phyloP scores from a whole-genome alignment of 805 yeast genomes.

The Saturnispora gosingensis region DNA sequence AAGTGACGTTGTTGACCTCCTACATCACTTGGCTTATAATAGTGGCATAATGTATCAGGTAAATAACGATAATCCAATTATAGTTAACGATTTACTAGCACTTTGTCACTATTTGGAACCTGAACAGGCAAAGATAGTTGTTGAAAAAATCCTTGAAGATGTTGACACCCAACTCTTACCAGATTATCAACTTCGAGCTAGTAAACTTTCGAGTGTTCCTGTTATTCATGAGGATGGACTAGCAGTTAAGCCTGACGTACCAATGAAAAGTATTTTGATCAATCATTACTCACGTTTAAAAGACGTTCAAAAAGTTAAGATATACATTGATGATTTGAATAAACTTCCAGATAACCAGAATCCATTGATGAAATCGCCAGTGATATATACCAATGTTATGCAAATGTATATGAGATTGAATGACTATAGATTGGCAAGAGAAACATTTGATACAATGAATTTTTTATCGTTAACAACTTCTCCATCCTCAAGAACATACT shows the following conservation, averaged over 20 bases:
- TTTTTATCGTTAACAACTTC: conserved; percentile 56
- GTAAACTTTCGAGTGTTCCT: neutral
- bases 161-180: conserved; percentile 12
- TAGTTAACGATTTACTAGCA: conserved; percentile 32
- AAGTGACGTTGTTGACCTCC: conserved; percentile 25
- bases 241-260: conserved; percentile 26
- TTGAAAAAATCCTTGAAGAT: conserved; percentile 29
- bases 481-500: conserved; percentile 63
- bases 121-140: conserved; percentile 16
- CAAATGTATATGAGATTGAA: conserved; percentile 48
- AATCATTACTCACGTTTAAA: conserved; percentile 34
- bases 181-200: neutral
- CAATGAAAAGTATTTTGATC: conserved; percentile 36
- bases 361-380: conserved; percentile 16
- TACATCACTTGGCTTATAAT: conserved; percentile 29
- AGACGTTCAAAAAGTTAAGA: conserved; percentile 32
- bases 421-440: conserved; percentile 53
- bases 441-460: conserved; percentile 78
- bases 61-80: conserved; percentile 20
- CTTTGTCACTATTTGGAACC: conserved; percentile 17
- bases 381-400: conserved; percentile 47
- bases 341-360: conserved; percentile 8
- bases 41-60: conserved; percentile 9
- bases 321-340: conserved; percentile 28
- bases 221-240: neutral